Base-by-base conservation (phyloP, 805 yeast genomes). In the Deakozyma indianensis region DNA sequence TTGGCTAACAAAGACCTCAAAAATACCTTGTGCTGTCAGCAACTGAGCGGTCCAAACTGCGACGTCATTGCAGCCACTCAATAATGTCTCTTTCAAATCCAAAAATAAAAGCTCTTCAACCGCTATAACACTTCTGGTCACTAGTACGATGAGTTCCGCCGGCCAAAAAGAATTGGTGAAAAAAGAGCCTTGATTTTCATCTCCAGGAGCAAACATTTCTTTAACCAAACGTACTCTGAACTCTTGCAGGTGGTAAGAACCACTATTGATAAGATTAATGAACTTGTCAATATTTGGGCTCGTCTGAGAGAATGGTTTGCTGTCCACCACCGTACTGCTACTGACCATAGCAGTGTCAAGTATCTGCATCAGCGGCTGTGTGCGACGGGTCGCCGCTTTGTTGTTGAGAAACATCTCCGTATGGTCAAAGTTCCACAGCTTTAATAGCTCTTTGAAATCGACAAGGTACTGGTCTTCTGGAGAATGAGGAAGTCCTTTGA, bases 221-320 rank as follows among this genome's bases (percentile, higher is more conserved):
- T 54, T 23, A 2, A 70, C 35, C 2, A 70, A 47, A 15, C 50
- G 45, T n/a, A 57, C 49, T 41, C 74, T 52, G 1, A 62, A 60
- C 35, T 69, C 67, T 27, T 64, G 65, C 32, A 63, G 62, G 46
- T 69, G 71, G 22, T 51, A 52, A 1, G 47, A 46, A 0, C 52
- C 48, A 0, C 47, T 22, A 42, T 67, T 66, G 3, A 65, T 48
- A 1, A 23, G 23, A 2, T 46, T 24, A 3, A 69, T 45, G 44
- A 68, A 64, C 0, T 45, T 48, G 3, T 45, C 48, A 1, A 52
- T 53, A 22, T 53, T 53, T 5, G 38, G 38, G 7, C 53, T 42
- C 3, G 54, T 29, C 3, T 45, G 21, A 1, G 48, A 43, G 15
- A 15, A 23, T n/a, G 41, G 40, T 5, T 50, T 46, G 1, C 46